Evolutionary conservation across 2,329 filamentous ascomycete species (phyloP).

Genomic region (Emericellopsis cladophorae): DNA sequence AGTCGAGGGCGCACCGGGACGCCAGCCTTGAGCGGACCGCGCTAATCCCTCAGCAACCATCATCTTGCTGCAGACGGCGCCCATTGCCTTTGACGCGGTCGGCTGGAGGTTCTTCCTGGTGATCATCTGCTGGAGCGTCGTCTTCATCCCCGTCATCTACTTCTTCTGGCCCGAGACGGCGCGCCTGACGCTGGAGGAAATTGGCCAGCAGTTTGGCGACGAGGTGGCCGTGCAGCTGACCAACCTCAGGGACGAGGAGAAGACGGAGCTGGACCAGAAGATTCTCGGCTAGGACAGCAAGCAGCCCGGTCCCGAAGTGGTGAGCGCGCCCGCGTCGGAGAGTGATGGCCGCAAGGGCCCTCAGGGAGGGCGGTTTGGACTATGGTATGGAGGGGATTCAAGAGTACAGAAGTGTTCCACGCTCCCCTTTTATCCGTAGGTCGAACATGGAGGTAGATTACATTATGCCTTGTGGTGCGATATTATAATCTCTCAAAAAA

Average conservation of each 20-base stretch:
- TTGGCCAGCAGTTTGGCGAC: conserved; percentile 13
- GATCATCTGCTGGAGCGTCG: conserved; percentile 14
- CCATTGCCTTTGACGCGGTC: conserved; percentile 11
- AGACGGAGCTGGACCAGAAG: neutral
- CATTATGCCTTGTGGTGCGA: too few species aligned
- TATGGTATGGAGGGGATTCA: too few species aligned
- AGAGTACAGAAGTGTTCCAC: too few species aligned
- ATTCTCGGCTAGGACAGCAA: neutral
- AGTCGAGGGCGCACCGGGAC: neutral
- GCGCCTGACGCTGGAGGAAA: conserved; percentile 7
- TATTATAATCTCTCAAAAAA: too few species aligned
- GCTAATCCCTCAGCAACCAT: conserved; percentile 8
- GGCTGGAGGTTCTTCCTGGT: conserved; percentile 13
- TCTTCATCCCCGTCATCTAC: conserved; percentile 12
- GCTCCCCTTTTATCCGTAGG: too few species aligned
- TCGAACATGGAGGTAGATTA: too few species aligned
- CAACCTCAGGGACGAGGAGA: neutral
- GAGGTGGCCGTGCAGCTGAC: conserved; percentile 1
- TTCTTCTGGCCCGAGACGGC: conserved; percentile 18
- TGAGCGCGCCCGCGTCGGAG: too few species aligned
- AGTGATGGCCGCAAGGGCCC: too few species aligned
- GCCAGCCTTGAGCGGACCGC: neutral
- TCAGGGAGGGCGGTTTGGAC: too few species aligned
- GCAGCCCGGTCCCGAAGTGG: too few species aligned
- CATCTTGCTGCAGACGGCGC: conserved; percentile 13